A percentile compares a stretch with the other conserved stretches of the same genome.
Evolutionary conservation across 768 basidiomycete species (phyloP).

Genomic region (Lepiota subincarnata): DNA sequence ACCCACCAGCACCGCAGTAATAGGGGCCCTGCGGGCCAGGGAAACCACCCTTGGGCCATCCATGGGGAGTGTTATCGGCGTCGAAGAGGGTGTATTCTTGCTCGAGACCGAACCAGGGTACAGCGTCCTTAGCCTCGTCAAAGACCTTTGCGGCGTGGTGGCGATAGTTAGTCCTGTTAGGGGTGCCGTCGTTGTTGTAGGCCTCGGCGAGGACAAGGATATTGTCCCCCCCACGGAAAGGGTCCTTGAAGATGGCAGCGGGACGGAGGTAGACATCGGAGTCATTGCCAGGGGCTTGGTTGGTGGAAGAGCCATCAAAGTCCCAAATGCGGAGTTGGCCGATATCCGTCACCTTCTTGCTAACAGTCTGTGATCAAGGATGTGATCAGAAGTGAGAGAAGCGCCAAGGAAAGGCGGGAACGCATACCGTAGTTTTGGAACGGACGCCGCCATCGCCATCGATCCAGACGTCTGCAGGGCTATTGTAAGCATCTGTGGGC

Average conservation of each 20-base stretch:
- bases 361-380: slow-evolving; percentile 60
- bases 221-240: slow-evolving; percentile 98
- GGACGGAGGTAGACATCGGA: slow-evolving; percentile 99
- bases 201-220: slow-evolving; percentile 96
- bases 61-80: slow-evolving; percentile 82
- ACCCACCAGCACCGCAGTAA: slow-evolving; percentile 96
- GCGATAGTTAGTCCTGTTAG: slow-evolving; percentile 95
- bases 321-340: slow-evolving; percentile 96
- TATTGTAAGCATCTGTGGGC: slow-evolving; percentile 13
- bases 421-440: slow-evolving; percentile 87
- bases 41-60: slow-evolving; percentile 99
- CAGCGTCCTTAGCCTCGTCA: slow-evolving; percentile 77
- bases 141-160: slow-evolving; percentile 93
- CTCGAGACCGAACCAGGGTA: slow-evolving; percentile 98
- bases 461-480: slow-evolving; percentile 86
- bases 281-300: slow-evolving; percentile 92
- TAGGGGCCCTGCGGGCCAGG: slow-evolving; percentile 99
- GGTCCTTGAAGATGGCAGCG: slow-evolving; percentile 96
- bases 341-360: slow-evolving; percentile 83
- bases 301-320: slow-evolving; percentile 97
- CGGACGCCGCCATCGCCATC: slow-evolving; percentile 93
- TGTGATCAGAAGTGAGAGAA: slow-evolving; percentile 7
- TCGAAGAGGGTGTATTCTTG: slow-evolving; percentile 99
- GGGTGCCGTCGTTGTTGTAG: slow-evolving; percentile 98
- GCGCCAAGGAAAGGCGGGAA: slow-evolving; percentile 13